Base-by-base conservation (phyloP, 257 asterid genomes). In the Capsicum pubescens region DNA sequence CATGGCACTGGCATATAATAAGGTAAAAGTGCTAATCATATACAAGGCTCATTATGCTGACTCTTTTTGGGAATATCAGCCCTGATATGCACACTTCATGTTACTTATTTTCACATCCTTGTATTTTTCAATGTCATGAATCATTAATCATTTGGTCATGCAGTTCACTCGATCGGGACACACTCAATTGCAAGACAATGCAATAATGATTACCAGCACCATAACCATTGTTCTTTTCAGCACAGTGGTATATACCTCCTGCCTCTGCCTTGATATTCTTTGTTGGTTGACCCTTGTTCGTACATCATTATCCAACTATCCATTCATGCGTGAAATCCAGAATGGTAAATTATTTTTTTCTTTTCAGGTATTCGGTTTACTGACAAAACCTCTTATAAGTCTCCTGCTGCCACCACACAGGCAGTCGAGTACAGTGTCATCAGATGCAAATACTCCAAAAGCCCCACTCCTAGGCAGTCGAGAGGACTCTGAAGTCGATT, bases 171-270 rank as follows among this genome's bases (percentile, higher is more conserved):
- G 52, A 8, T 57, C 21, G 7, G 92, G 92, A 11, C 88, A 86
- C 77, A 86, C 88, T 52, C 64, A 85, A 13, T 13, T 83, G 82
- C 87, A 79, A 60, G 87, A 84, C n/a, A 87, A 89, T 12, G 89
- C 89, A 36, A 83, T 88, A 70, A 89, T 89, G 92, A 89, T 89
- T 39, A 89, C 90, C 9, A 89, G 92, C 77, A 89, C 92, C 12
- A 87, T 89, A 6, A 86, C 87, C 3, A 80, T 89, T 69, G 92
- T 89, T 77, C 92, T 89, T 46, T 86, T 89, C 85, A 87, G 90
- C 85, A 89, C 92, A 44, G 67, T 84, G 90, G 92, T 89, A 86
- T 85, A 19, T 16, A 67, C 58, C 44, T 61, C 67, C 54, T 16
- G 48, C 14, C 63, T 54, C 44, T 67, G 66, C 83, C 59, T 66